A percentile compares a stretch with the other conserved stretches of the same genome.
Conservation (phyloP, 805 yeast species). For the Lipomyces yamanashiensis region DNA sequence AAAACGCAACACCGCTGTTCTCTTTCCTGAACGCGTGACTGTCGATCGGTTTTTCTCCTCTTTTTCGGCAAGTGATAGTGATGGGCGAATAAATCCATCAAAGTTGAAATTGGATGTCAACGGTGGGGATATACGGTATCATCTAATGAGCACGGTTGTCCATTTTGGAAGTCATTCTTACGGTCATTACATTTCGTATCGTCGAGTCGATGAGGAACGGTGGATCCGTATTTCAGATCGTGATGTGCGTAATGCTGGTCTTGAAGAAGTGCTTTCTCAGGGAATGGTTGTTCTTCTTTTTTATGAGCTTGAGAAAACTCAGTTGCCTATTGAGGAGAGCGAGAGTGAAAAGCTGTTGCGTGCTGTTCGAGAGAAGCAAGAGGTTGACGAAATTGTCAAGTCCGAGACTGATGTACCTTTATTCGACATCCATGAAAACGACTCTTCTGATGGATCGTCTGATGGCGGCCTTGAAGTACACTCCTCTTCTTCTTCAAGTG, state of each 20-base stretch:
- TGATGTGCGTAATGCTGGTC: slow-evolving; percentile 76
- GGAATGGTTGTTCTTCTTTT: slow-evolving; percentile 88
- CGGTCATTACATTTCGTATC: slow-evolving; percentile 93
- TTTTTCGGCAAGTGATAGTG: background rate
- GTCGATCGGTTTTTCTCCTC: slow-evolving; percentile 8
- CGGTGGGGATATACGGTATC: slow-evolving; percentile 52
- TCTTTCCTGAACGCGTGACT: slow-evolving; percentile 72
- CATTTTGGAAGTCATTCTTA: slow-evolving; percentile 96
- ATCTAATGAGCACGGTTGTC: slow-evolving; percentile 81
- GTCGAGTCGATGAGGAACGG: slow-evolving; percentile 69
- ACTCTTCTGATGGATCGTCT: slow-evolving; percentile 7
- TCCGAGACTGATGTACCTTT: slow-evolving; percentile 17
- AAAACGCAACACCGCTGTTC: slow-evolving; percentile 82
- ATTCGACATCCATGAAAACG: slow-evolving; percentile 26
- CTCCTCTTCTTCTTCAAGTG: slow-evolving; percentile 21
- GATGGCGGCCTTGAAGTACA: slow-evolving; percentile 12
- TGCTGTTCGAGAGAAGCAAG: slow-evolving; percentile 7
- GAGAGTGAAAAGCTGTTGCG: background rate
- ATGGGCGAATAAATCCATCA: background rate
- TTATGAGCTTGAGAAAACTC: slow-evolving; percentile 53
- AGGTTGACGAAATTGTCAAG: slow-evolving; percentile 5
- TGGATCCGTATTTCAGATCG: slow-evolving; percentile 99
- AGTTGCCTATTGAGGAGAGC: background rate
- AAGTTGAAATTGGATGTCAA: background rate
- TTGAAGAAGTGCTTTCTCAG: slow-evolving; percentile 80